Percentiles rank a stretch among this genome's conserved stretches.
Conservation (phyloP, 768 basidiomycete genomes). For the Lactifluus piperatus region DNA sequence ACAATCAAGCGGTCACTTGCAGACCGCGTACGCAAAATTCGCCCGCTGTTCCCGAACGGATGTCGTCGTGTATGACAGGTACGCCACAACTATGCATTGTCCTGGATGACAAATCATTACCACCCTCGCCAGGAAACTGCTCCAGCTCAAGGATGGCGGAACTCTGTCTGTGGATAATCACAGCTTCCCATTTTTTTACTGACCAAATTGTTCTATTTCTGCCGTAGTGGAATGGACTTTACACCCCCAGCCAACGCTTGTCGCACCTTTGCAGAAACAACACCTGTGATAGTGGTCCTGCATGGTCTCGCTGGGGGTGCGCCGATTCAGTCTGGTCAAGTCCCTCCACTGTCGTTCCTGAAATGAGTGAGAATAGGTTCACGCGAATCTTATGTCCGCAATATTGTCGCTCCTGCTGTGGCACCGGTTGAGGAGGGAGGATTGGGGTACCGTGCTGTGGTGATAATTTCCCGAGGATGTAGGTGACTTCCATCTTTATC, state of each 20-base stretch:
- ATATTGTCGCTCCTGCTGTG: constrained; percentile 68
- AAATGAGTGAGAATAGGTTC: no score
- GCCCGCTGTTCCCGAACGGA: constrained; percentile 53
- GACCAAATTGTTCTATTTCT: no score
- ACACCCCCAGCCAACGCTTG: constrained; percentile 32
- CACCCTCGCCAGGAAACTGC: constrained; percentile 32
- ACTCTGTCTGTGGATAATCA: constrained; percentile 31
- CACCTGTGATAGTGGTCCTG: constrained; percentile 48
- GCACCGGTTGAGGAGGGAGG: constrained; percentile 68
- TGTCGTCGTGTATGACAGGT: constrained; percentile 37
- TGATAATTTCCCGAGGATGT: constrained; percentile 92
- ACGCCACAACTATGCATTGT: constrained; percentile 29
- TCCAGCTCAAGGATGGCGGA: no score
- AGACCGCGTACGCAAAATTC: constrained; percentile 49
- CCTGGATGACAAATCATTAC: not conserved
- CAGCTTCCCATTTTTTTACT: not conserved
- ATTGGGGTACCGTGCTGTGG: constrained; percentile 81
- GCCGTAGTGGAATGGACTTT: constrained; percentile 51
- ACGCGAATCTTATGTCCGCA: constrained; percentile 82
- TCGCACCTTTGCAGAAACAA: no score
- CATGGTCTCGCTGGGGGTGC: constrained; percentile 39
- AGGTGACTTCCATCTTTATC: constrained; percentile 26
- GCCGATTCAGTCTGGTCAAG: constrained; percentile 9
- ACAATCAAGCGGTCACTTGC: no score
- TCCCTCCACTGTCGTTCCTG: not conserved